A percentile compares a stretch with the other conserved stretches of the same genome.
Conservation (phyloP, 345 rosid species). For the Eucalyptus sp. region DNA sequence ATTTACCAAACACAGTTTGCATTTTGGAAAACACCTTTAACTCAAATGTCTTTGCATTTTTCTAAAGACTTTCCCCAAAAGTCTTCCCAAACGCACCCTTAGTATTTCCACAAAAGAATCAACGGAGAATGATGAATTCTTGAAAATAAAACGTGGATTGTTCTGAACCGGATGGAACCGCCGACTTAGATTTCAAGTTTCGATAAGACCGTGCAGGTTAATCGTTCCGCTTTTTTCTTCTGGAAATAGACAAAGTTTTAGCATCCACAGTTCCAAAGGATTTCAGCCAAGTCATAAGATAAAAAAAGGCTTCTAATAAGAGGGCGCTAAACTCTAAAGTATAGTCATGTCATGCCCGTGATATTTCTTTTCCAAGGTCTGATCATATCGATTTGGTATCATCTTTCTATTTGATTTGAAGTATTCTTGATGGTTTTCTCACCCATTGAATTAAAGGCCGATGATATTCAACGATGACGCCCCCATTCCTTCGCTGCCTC, state of each 20-base stretch:
- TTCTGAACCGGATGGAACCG: fast-evolving
- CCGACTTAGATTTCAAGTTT: neutral
- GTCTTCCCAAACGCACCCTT: too few species aligned
- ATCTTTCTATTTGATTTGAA: neutral
- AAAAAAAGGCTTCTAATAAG: too few species aligned
- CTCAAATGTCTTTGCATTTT: too few species aligned
- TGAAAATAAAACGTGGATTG: neutral
- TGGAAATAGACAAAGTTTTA: too few species aligned
- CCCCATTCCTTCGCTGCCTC: neutral
- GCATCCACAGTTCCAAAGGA: too few species aligned
- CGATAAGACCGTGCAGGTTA: neutral
- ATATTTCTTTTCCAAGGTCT: neutral
- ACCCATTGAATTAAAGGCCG: neutral
- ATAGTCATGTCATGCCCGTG: neutral
- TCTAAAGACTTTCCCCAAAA: too few species aligned
- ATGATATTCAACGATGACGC: neutral
- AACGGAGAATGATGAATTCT: neutral
- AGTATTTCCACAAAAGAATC: neutral
- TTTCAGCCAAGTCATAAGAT: too few species aligned
- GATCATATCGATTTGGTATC: neutral
- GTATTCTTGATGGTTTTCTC: neutral
- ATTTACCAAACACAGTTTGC: too few species aligned
- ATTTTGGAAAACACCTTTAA: too few species aligned
- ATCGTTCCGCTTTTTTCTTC: neutral
- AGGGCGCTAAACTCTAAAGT: too few species aligned